Percentiles rank a stretch among this genome's conserved stretches.
These are phyloP conservation scores for Tulasnella sp. DNA, from an alignment of 768 basidiomycete genomes.

Conservation along the genomic window DNA sequence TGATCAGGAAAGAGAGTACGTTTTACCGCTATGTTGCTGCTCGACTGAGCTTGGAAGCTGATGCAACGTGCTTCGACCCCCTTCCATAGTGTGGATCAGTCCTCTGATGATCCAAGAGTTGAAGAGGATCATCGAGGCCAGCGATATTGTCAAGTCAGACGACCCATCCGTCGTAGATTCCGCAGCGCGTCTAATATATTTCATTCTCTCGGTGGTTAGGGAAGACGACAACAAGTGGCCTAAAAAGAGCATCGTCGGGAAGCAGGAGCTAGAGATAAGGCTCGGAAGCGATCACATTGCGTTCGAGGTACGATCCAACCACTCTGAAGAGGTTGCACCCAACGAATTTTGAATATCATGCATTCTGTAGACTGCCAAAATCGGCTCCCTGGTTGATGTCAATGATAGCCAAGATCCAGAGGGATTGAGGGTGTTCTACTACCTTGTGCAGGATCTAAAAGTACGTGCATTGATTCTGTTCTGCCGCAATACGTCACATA, in stretches of 20 bases:
- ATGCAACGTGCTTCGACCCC: too few relatives aligned
- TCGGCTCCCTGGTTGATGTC: conserved; percentile 92
- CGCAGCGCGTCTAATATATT: neutral
- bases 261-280: conserved; percentile 94
- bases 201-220: conserved; percentile 35
- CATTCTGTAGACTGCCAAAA: conserved; percentile 80
- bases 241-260: conserved; percentile 97
- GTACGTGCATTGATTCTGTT: conserved; percentile 32
- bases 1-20: conserved; percentile 98
- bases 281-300: conserved; percentile 92
- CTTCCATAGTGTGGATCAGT: conserved; percentile 76
- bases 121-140: conserved; percentile 84
- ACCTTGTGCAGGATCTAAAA: conserved; percentile 95
- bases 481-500: neutral
- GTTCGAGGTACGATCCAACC: conserved; percentile 61
- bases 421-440: conserved; percentile 95
- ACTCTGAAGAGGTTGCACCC: neutral
- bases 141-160: conserved; percentile 86
- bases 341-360: neutral
- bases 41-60: neutral
- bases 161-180: neutral
- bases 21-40: conserved; percentile 20
- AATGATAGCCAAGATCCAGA: conserved; percentile 96
- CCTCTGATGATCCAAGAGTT: conserved; percentile 88
- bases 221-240: conserved; percentile 99